These are phyloP conservation scores for Sphaerobolus stellatus DNA, from an alignment of 1,284 basidiomycete genomes.

Conservation along the genomic window DNA sequence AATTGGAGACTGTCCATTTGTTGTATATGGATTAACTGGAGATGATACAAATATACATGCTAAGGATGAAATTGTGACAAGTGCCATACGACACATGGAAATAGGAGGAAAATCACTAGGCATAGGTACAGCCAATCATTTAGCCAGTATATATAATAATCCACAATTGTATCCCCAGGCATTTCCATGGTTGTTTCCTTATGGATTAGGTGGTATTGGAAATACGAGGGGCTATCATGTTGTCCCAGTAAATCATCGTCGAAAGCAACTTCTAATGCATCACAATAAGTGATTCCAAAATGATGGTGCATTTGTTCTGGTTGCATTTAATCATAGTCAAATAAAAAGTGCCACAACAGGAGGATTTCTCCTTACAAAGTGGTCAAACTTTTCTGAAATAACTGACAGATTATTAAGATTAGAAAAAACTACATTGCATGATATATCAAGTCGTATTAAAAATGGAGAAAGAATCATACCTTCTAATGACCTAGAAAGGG, in stretches of 20 bases:
- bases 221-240: slow-evolving; percentile 4
- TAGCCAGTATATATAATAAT: slow-evolving; percentile 32
- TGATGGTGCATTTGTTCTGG: too few species aligned
- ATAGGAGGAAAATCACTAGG: slow-evolving; percentile 19
- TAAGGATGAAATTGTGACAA: too few species aligned
- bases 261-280: slow-evolving; percentile 33
- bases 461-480: slow-evolving; percentile 24
- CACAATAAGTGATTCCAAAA: slow-evolving; percentile 41
- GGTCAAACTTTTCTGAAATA: slow-evolving; percentile 26
- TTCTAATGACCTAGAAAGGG: slow-evolving; percentile 30
- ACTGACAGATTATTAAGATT: slow-evolving; percentile 26
- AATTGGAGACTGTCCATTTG: slow-evolving; percentile 31
- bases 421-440: slow-evolving; percentile 22
- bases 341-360: slow-evolving; percentile 28
- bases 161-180: slow-evolving; percentile 31
- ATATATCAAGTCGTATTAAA: slow-evolving; percentile 23
- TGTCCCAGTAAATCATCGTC: slow-evolving; percentile 18
- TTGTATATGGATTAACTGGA: slow-evolving; percentile 24
- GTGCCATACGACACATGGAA: too few species aligned
- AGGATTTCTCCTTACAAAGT: slow-evolving; percentile 30
- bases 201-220: slow-evolving; percentile 34
- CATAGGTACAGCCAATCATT: slow-evolving; percentile 23
- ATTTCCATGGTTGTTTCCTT: slow-evolving; percentile 41
- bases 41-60: too few species aligned
- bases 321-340: too few species aligned